Evolutionary conservation across 257 asterid genomes (phyloP).

Genomic region (Ocimum tenuiflorum): DNA sequence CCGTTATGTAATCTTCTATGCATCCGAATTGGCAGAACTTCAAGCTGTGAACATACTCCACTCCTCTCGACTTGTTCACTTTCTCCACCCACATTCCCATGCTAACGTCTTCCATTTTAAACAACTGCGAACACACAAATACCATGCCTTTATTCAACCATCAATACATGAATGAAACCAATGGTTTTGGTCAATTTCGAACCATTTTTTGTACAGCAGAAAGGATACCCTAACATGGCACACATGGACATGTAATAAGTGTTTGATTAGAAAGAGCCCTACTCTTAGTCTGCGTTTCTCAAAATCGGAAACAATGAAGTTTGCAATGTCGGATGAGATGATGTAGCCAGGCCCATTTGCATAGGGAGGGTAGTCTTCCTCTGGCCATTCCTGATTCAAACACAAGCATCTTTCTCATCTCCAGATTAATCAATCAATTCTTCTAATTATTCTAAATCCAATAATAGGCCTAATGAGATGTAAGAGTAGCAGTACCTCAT

Average conservation of each 20-base stretch:
- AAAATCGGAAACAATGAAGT: conserved; percentile 53
- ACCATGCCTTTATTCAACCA: too few species aligned
- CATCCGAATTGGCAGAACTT: conserved; percentile 94
- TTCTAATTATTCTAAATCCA: background rate
- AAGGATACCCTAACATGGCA: too few species aligned
- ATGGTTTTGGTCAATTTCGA: too few species aligned
- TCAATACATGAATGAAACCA: too few species aligned
- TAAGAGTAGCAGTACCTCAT: conserved; percentile 42
- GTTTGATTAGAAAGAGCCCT: background rate
- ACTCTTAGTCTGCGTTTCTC: conserved; percentile 62
- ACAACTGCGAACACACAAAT: conserved; percentile 41
- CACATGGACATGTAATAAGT: too few species aligned
- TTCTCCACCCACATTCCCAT: conserved; percentile 96
- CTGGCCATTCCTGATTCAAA: conserved; percentile 78
- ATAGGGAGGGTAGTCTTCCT: conserved; percentile 87
- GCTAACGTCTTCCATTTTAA: conserved; percentile 96
- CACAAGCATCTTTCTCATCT: background rate
- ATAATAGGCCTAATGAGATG: background rate
- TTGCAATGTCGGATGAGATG: conserved; percentile 80
- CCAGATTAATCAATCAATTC: background rate
- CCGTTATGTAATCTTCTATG: conserved; percentile 65
- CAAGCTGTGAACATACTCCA: conserved; percentile 76
- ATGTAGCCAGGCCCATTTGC: conserved; percentile 98
- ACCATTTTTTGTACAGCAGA: too few species aligned
- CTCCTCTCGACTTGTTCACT: conserved; percentile 47